Percentiles rank a stretch among this genome's conserved stretches.
Evolutionary conservation across 495 filamentous ascomycete species (phyloP).

Genomic region (Penicillium cosmopolitanum): DNA sequence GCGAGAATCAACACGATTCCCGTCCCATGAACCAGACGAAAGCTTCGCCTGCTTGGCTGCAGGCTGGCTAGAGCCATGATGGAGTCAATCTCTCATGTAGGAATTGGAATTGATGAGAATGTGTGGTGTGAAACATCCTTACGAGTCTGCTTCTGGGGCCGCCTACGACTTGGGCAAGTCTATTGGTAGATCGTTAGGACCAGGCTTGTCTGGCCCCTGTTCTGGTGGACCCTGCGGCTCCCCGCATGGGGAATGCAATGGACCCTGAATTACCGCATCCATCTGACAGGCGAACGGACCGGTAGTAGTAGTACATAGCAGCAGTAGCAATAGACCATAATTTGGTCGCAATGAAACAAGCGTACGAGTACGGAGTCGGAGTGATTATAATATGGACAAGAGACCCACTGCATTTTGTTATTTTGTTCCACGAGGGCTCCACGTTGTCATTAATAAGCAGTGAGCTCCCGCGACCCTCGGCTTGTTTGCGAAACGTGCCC

Average conservation of each 20-base stretch:
- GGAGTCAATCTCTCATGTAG: not conserved
- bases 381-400: too few species aligned
- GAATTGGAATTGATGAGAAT: not conserved
- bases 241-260: slow-evolving; percentile 1
- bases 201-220: not conserved
- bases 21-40: not conserved
- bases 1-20: not conserved
- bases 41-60: not conserved
- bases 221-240: not conserved
- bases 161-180: slow-evolving; percentile 1
- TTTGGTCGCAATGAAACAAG: too few species aligned
- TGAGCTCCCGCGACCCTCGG: slow-evolving; percentile 12
- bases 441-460: slow-evolving; percentile 4
- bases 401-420: not conserved
- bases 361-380: too few species aligned
- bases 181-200: slow-evolving; percentile 1
- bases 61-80: slow-evolving; percentile 1
- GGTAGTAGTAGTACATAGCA: too few species aligned
- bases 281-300: not conserved
- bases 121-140: not conserved
- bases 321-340: too few species aligned
- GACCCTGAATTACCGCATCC: not conserved
- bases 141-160: not conserved
- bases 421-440: not conserved
- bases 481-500: not conserved